Evolutionary conservation across 495 filamentous ascomycete species (phyloP).

Genomic region (Aspergillus coremiiformis): DNA sequence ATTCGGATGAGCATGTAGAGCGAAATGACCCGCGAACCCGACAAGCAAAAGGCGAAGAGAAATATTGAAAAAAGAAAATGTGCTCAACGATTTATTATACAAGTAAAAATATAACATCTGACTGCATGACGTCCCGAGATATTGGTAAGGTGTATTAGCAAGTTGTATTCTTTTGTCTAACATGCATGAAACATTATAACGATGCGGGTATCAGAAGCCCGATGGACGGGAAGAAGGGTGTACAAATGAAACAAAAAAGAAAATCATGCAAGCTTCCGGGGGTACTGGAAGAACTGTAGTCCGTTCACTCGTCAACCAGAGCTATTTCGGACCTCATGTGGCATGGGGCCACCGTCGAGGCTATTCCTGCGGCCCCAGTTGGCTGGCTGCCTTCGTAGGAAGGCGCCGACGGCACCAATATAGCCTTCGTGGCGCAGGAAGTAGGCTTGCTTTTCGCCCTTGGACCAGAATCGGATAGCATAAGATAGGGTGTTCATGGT

Average conservation of each 20-base stretch:
- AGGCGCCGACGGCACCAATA: slow-evolving; percentile 91
- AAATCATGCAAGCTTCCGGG: background rate
- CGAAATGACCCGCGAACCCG: too few relatives aligned
- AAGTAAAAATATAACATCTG: background rate
- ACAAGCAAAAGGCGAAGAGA: too few relatives aligned
- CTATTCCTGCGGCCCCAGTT: slow-evolving; percentile 90
- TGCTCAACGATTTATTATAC: background rate
- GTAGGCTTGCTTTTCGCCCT: slow-evolving; percentile 89
- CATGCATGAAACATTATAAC: background rate
- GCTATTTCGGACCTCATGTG: slow-evolving; percentile 15
- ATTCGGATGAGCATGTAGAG: too few relatives aligned
- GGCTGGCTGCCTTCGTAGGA: slow-evolving; percentile 78
- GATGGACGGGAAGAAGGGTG: background rate
- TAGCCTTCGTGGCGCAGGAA: slow-evolving; percentile 96
- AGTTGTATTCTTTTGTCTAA: slow-evolving; percentile 1
- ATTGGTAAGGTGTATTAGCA: background rate
- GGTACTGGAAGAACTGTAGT: background rate
- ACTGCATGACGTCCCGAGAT: background rate
- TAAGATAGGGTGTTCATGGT: slow-evolving; percentile 96
- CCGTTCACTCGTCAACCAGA: background rate
- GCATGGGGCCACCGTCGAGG: slow-evolving; percentile 41
- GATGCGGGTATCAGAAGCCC: slow-evolving; percentile 1
- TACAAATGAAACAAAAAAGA: background rate
- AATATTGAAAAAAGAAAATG: background rate
- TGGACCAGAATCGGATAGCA: slow-evolving; percentile 95